Conservation (phyloP, 768 basidiomycete species). For the Neoboletus magnificus region DNA sequence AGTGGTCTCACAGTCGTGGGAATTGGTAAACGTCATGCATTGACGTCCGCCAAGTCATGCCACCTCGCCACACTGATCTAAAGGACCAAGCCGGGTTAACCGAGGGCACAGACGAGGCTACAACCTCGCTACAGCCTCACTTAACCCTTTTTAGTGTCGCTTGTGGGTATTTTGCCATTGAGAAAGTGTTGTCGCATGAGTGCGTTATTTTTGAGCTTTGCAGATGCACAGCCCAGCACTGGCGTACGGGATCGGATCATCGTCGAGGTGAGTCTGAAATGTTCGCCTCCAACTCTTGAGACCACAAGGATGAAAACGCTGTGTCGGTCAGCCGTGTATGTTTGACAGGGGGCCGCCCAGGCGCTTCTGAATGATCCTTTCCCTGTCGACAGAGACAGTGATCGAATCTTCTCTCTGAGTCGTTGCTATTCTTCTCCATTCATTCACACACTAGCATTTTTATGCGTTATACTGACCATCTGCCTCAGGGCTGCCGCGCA, state of each 20-base stretch:
- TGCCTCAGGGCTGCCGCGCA: neutral
- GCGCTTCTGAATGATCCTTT: constrained; percentile 29
- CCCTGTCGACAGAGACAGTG: constrained; percentile 14
- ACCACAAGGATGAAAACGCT: constrained; percentile 17
- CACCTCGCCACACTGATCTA: too few species aligned
- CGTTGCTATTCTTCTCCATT: neutral
- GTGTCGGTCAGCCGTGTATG: constrained; percentile 20
- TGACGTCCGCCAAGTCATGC: neutral
- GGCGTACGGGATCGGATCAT: neutral
- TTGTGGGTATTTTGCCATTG: too few species aligned
- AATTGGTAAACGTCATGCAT: neutral
- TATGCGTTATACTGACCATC: constrained; percentile 11
- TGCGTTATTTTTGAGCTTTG: too few species aligned
- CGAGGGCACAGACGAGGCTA: too few species aligned
- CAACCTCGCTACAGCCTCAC: too few species aligned
- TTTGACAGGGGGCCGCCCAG: constrained; percentile 26
- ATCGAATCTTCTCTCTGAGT: constrained; percentile 36
- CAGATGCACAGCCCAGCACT: neutral
- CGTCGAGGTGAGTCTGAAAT: constrained; percentile 6
- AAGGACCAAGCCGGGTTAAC: too few species aligned
- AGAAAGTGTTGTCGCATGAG: too few species aligned
- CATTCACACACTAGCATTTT: neutral
- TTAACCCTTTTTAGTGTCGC: too few species aligned
- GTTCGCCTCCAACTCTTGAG: neutral
- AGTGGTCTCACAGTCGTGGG: neutral